Conservation (phyloP, 345 rosid genomes). For the Citrus medica region DNA sequence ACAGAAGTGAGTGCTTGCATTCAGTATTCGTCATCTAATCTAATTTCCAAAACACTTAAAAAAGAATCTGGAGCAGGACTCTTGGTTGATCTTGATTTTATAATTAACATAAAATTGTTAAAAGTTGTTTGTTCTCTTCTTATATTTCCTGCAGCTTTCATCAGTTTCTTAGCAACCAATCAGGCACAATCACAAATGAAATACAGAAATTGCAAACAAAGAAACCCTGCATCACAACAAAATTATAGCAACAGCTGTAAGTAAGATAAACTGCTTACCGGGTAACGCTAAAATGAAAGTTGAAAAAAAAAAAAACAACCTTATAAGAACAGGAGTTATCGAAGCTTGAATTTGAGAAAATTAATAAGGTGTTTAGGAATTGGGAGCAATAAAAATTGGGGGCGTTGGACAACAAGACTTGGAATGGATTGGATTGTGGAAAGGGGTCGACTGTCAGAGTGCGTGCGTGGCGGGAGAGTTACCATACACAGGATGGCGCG, state of each 20-base stretch:
- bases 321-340: not conserved
- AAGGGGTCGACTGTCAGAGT: not conserved
- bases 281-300: not conserved
- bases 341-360: not conserved
- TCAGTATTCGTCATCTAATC: not conserved
- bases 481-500: constrained; percentile 43
- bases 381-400: not conserved
- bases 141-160: not conserved
- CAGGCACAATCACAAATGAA: not conserved
- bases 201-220: not conserved
- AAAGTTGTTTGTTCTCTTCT: not conserved
- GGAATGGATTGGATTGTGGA: not conserved
- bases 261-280: not conserved
- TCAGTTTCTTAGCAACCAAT: constrained; percentile 1
- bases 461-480: constrained; percentile 30
- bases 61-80: not conserved
- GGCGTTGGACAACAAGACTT: not conserved
- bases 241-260: not conserved
- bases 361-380: not conserved
- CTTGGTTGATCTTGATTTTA: not conserved
- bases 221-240: constrained; percentile 3
- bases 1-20: not conserved
- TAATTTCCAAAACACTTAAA: not conserved
- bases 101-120: not conserved
- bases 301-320: not conserved